Percentiles rank a stretch among this genome's conserved stretches.
These are phyloP conservation scores for Helicocarpus griseus DNA, from an alignment of 2,329 filamentous ascomycete species.

Conservation along the genomic window DNA sequence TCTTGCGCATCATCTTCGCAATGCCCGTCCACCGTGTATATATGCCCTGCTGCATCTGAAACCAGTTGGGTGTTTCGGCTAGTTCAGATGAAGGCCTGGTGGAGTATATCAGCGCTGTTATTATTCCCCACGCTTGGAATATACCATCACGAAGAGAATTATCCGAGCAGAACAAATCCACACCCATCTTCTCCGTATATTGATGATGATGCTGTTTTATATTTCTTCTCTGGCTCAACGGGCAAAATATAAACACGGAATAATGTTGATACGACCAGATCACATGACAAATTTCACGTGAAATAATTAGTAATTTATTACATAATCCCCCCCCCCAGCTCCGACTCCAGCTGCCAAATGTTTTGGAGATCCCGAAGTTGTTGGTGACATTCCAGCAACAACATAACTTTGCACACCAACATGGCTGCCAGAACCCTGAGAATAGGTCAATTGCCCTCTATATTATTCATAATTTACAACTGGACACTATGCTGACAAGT, in stretches of 20 bases:
- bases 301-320: no score
- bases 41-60: neutral
- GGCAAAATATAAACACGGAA: neutral
- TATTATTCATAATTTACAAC: neutral
- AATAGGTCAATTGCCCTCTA: slow-evolving; percentile 47
- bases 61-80: neutral
- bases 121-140: no score
- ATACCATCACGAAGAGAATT: no score
- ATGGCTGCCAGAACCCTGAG: slow-evolving; percentile 58
- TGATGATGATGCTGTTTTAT: neutral
- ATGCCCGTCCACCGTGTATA: no score
- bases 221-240: neutral
- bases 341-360: neutral
- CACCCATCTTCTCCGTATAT: no score
- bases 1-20: neutral
- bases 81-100: neutral
- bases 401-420: slow-evolving; percentile 3
- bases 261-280: no score
- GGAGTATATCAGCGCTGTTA: neutral
- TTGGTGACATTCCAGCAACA: neutral
- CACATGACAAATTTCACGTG: no score
- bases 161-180: no score
- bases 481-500: slow-evolving; percentile 5
- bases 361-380: neutral
- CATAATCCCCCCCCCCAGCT: no score